Evolutionary conservation across 495 filamentous ascomycete genomes (phyloP).

Genomic region (Aspergillus cavernicola): DNA sequence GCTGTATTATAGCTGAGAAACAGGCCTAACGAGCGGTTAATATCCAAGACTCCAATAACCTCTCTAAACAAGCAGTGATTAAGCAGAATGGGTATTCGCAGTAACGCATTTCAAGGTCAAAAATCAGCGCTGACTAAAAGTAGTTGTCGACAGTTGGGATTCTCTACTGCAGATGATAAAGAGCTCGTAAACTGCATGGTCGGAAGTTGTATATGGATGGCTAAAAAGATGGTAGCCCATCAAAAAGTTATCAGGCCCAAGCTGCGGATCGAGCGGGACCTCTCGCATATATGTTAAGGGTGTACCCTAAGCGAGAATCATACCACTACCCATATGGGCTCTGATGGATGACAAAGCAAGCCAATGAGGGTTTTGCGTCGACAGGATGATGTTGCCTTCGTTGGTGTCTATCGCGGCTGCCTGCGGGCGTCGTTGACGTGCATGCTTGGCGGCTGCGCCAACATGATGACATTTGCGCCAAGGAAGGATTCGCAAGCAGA

Average conservation of each 20-base stretch:
- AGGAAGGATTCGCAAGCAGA: conserved; percentile 18
- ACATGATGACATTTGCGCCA: conserved; percentile 26
- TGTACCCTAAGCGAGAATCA: conserved; percentile 40
- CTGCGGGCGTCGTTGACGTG: conserved; percentile 10
- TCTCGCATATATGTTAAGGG: conserved; percentile 32
- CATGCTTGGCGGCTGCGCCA: conserved; percentile 18
- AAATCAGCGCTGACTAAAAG: no score
- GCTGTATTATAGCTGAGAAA: no score
- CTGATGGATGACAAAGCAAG: conserved; percentile 6
- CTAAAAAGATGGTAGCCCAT: no score
- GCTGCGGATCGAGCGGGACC: conserved; percentile 43
- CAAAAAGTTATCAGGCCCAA: conserved; percentile 24
- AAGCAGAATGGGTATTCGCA: no score
- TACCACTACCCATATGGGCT: conserved; percentile 22
- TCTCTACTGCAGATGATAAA: no score
- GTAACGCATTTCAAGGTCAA: no score
- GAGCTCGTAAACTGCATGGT: no score
- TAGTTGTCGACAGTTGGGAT: no score
- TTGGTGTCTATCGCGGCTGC: not conserved
- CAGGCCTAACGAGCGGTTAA: no score
- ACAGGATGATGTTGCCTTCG: not conserved
- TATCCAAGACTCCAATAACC: no score
- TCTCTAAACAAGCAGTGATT: no score
- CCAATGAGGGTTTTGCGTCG: not conserved
- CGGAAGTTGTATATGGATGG: no score